Evolutionary conservation across 2,329 filamentous ascomycete species (phyloP), one percentile per base, ranked within the genome.

Genomic region (Ustilaginoidea virens): DNA sequence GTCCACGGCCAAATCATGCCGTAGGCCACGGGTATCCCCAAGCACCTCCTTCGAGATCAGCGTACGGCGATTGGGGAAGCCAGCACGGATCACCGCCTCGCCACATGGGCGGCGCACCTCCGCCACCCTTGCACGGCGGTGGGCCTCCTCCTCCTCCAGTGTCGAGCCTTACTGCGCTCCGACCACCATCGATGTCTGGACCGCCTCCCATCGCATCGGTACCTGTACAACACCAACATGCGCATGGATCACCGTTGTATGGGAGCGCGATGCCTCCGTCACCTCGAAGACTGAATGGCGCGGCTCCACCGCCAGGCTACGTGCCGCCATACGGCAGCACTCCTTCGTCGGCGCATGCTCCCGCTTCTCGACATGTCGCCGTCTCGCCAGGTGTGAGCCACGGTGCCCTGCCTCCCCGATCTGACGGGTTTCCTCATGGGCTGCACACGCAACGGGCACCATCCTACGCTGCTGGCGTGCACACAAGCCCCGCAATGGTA

Each of bases 11-110:
- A 18, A 41, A 39, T 25, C 36, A 39, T 16, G 19, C 28, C 3
- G 38, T 36, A 27, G 29, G 43, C 24, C 45, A 49, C 20, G 35
- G 40, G 13, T 53, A 48, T 23, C 27, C 35, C 10, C 37, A 47
- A 13, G 42, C 44, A 7, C 39, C 43, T n/a, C 35, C 43, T 14
- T 38, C 41, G 28, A 39, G 37, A 22, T 31, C 33, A 22, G 33
- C 40, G 16, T 52, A 55, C 42, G 46, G 45, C 23, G 63, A 65
- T 33, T 72, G 69, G 61, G 58, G 62, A 17, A 60, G 62, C 19
- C 62, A 63, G 29, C 61, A 65, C 34, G 56, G 58, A 21, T 56
- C 66, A 4, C 51, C 58, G 20, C 45, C 58, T 17, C 58, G 60
- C 30, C 59, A 66, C 23, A 42, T 68, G 25, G 73, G 69, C 40